Conservation (phyloP, 116 monocot genomes). For the Thalassia testudinum region DNA sequence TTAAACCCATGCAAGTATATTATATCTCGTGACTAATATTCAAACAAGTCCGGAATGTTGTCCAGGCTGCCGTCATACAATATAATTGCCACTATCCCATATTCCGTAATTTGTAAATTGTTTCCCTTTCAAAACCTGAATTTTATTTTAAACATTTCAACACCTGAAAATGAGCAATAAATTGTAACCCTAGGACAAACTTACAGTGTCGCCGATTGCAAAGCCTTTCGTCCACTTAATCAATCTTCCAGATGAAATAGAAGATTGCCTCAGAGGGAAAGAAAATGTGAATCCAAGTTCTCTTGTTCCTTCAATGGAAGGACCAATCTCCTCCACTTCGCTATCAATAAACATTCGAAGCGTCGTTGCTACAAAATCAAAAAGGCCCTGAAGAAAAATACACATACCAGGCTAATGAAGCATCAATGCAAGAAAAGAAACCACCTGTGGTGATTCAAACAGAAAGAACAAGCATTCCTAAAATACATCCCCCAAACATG, state of each 20-base stretch:
- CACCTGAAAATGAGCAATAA: neutral
- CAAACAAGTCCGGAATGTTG: neutral
- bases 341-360: constrained; percentile 46
- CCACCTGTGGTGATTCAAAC: no score
- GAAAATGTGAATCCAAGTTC: constrained; percentile 85
- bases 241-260: constrained; percentile 70
- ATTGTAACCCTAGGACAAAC: constrained; percentile 8
- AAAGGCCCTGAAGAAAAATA: constrained; percentile 55
- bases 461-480: no score
- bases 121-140: neutral
- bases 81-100: neutral
- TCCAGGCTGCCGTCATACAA: neutral
- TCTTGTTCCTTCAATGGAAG: constrained; percentile 16
- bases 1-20: neutral
- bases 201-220: constrained; percentile 57
- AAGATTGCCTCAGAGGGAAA: constrained; percentile 71
- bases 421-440: neutral
- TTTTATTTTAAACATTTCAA: neutral
- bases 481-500: no score
- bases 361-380: constrained; percentile 59
- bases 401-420: no score
- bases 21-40: neutral
- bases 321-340: constrained; percentile 16
- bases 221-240: constrained; percentile 91
- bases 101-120: neutral